phyloP scores from a whole-genome alignment of 257 asterid species.

The Nicotiana attenuata region DNA sequence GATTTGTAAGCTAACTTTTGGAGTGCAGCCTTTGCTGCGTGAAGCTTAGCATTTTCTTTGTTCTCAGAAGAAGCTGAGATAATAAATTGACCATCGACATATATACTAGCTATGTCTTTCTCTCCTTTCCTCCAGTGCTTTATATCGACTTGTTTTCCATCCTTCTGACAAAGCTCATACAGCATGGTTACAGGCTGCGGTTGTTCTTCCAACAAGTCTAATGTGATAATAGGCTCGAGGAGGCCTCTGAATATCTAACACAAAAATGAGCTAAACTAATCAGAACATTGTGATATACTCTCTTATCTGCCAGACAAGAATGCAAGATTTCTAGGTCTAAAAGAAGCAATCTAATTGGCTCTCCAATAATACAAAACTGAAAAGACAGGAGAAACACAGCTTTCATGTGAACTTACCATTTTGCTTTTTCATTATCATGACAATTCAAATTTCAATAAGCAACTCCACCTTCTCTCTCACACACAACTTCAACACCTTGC shows the following conservation, averaged over 20 bases:
- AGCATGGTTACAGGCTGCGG: conserved; percentile 87
- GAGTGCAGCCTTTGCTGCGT: conserved; percentile 74
- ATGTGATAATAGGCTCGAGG: conserved; percentile 61
- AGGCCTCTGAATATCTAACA: conserved; percentile 48
- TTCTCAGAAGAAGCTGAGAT: conserved; percentile 59
- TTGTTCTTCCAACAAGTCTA: conserved; percentile 44
- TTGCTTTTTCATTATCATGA: neutral
- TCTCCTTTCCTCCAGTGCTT: conserved; percentile 39
- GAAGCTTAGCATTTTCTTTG: conserved; percentile 67
- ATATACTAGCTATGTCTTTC: conserved; percentile 43
- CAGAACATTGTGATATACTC: neutral
- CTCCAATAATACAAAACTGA: neutral
- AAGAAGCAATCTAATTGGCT: neutral
- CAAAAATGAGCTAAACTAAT: neutral
- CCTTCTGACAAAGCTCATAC: conserved; percentile 62
- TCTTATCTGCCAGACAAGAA: neutral
- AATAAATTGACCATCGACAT: conserved; percentile 47
- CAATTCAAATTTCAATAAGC: neutral
- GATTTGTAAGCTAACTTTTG: conserved; percentile 23
- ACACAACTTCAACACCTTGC: neutral
- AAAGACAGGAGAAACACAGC: neutral
- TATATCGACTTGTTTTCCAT: conserved; percentile 50
- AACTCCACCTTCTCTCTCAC: neutral
- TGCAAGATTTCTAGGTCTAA: neutral
- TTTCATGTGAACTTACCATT: neutral